Evolutionary conservation across 805 yeast genomes (phyloP).

Genomic region (Schwanniomyces sp.): DNA sequence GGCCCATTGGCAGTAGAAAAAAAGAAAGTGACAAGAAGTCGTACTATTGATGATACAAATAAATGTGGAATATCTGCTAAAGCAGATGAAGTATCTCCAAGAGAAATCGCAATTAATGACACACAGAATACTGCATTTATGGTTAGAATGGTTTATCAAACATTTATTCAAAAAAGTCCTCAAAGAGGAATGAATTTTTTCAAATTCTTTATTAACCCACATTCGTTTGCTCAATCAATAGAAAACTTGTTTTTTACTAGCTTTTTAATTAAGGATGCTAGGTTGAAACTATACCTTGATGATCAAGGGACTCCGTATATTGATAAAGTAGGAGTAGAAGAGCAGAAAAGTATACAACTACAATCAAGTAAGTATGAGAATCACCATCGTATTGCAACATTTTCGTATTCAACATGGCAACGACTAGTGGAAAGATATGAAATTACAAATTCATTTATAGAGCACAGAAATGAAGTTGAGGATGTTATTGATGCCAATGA

Average conservation of each 20-base stretch:
- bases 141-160: constrained; percentile 53
- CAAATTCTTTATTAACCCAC: constrained; percentile 70
- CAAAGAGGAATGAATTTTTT: constrained; percentile 51
- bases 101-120: constrained; percentile 49
- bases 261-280: constrained; percentile 75
- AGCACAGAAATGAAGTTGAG: constrained; percentile 34
- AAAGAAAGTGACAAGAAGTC: constrained; percentile 33
- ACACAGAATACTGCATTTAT: constrained; percentile 65
- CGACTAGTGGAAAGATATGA: constrained; percentile 51
- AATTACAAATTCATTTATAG: constrained; percentile 57
- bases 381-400: constrained; percentile 72
- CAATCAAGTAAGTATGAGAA: constrained; percentile 24
- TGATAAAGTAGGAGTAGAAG: constrained; percentile 26
- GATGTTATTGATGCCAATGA: constrained; percentile 24
- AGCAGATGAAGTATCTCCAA: constrained; percentile 54
- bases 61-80: constrained; percentile 39
- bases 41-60: constrained; percentile 42
- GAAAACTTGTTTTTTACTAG: constrained; percentile 85
- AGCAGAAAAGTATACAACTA: constrained; percentile 14
- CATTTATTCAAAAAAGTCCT: constrained; percentile 28
- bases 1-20: constrained; percentile 71
- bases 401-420: constrained; percentile 69
- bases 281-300: constrained; percentile 48
- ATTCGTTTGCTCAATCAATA: constrained; percentile 72
- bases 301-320: constrained; percentile 51